These are phyloP conservation scores for Aspergillus baeticus DNA, from an alignment of 495 filamentous ascomycete genomes.

Conservation along the genomic window DNA sequence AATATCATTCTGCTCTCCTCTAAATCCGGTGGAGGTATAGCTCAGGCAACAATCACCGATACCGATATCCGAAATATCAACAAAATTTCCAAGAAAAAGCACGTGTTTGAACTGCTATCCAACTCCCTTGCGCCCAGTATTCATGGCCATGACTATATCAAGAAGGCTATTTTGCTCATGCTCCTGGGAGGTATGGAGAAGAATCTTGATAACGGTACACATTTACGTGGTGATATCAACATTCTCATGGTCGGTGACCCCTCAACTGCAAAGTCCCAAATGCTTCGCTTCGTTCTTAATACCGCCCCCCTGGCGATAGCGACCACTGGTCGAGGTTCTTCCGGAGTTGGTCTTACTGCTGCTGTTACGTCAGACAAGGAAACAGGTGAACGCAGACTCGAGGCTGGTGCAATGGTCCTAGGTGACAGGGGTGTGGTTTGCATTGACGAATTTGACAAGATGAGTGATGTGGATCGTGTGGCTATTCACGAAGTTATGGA, in stretches of 20 bases:
- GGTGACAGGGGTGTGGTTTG: constrained; percentile 96
- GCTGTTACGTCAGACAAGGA: constrained; percentile 97
- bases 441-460: constrained; percentile 99
- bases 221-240: constrained; percentile 98
- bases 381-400: constrained; percentile 90
- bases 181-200: constrained; percentile 98
- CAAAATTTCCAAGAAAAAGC: constrained; percentile 92
- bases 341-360: constrained; percentile 95
- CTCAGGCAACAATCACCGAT: constrained; percentile 90
- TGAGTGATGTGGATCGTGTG: constrained; percentile 97
- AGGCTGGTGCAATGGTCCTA: constrained; percentile 98
- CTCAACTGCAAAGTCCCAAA: constrained; percentile 96
- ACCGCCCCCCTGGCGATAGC: constrained; percentile 96
- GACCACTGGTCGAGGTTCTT: constrained; percentile 95
- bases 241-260: constrained; percentile 99
- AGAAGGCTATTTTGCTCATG: constrained; percentile 97
- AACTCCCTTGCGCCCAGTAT: constrained; percentile 98
- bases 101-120: constrained; percentile 90
- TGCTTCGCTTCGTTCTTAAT: constrained; percentile 96
- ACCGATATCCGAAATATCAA: constrained; percentile 98
- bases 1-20: constrained; percentile 94
- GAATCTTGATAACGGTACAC: constrained; percentile 96
- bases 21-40: constrained; percentile 92
- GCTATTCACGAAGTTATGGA: constrained; percentile 99
- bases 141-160: constrained; percentile 96